Evolutionary conservation across 768 basidiomycete species (phyloP).

Genomic region (Clathrus columnatus): DNA sequence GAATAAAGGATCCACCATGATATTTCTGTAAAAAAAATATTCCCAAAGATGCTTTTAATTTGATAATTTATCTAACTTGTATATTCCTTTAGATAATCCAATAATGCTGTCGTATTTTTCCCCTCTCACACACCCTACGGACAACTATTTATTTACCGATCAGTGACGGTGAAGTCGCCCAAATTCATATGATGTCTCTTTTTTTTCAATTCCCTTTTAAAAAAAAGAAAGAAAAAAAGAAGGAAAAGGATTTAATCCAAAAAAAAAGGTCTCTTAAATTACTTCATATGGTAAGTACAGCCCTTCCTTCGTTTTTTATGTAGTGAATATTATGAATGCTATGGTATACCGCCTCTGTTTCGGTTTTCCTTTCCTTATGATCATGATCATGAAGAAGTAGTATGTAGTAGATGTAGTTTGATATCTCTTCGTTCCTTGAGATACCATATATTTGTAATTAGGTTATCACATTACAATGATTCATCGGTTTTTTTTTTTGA

Average conservation of each 20-base stretch:
- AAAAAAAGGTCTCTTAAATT: no score
- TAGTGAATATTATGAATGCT: neutral
- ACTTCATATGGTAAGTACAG: no score
- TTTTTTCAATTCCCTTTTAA: neutral
- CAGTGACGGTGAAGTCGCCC: neutral
- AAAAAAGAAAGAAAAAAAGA: neutral
- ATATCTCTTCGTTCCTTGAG: neutral
- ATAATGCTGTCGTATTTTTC: neutral
- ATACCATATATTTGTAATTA: neutral
- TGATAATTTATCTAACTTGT: neutral
- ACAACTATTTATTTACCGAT: neutral
- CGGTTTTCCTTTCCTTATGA: neutral
- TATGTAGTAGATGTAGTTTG: neutral
- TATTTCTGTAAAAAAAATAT: neutral
- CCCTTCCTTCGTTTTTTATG: neutral
- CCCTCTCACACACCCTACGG: neutral
- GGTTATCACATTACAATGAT: neutral
- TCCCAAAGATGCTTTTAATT: neutral
- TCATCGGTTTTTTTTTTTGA: neutral
- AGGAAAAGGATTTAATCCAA: neutral
- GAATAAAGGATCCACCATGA: neutral
- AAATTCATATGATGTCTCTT: neutral
- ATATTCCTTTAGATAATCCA: neutral
- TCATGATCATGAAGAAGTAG: neutral
- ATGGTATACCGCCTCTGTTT: neutral